Percentiles rank a stretch among this genome's conserved stretches.
Evolutionary conservation across 1,284 basidiomycete genomes (phyloP).

Genomic region (Ustilago crameri): DNA sequence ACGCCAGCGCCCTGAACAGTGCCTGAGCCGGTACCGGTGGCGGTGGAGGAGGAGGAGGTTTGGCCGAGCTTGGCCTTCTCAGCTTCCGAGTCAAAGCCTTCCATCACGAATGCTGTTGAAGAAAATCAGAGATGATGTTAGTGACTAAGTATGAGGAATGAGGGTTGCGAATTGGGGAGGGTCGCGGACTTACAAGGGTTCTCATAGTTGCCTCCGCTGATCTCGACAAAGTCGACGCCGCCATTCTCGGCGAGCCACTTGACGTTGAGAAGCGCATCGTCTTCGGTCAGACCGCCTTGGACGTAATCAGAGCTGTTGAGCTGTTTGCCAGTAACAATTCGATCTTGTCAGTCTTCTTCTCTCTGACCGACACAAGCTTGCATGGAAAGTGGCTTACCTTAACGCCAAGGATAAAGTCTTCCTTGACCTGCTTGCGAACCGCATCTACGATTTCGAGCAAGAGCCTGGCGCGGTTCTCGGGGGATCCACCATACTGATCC

Average conservation of each 20-base stretch:
- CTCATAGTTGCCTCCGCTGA: constrained; percentile 88
- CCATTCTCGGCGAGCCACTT: constrained; percentile 75
- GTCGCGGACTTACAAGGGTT: constrained; percentile 74
- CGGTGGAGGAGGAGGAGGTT: constrained; percentile 15
- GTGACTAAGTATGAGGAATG: no score
- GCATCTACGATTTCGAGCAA: constrained; percentile 75
- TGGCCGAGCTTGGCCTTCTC: constrained; percentile 49
- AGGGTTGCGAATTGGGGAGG: no score
- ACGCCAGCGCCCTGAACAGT: constrained; percentile 28
- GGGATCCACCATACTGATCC: constrained; percentile 75
- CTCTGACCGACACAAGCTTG: neutral
- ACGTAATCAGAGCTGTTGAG: constrained; percentile 84
- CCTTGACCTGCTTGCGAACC: constrained; percentile 74
- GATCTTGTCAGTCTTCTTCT: no score
- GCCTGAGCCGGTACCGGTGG: constrained; percentile 14
- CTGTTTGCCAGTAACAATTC: constrained; percentile 3
- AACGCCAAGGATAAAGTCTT: constrained; percentile 80
- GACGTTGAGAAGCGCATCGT: constrained; percentile 77
- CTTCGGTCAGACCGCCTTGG: constrained; percentile 70
- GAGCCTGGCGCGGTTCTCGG: constrained; percentile 70
- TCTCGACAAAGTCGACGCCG: constrained; percentile 82
- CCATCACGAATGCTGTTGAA: constrained; percentile 55
- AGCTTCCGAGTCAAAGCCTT: constrained; percentile 65
- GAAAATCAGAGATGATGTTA: neutral
- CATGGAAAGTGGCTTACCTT: constrained; percentile 70